Base-by-base conservation (phyloP, 345 rosid species). In the Euphorbia lathyris region DNA sequence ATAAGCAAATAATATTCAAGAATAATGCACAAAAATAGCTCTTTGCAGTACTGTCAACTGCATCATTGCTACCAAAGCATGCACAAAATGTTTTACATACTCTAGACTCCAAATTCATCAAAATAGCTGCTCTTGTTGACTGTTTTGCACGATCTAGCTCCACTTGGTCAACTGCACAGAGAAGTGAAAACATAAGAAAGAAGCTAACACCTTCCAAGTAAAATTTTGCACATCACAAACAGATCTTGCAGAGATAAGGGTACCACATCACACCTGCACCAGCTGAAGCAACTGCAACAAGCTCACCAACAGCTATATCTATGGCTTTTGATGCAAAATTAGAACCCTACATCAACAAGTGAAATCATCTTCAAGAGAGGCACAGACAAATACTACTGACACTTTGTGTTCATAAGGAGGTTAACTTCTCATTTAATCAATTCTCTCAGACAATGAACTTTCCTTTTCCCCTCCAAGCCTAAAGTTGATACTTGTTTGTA, bases 21-120 rank as follows among this genome's bases (percentile, higher is more conserved):
- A 34, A 52, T 69, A 30, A 58, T 55, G 36, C 55, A 56, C 51
- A 36, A 2, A 19, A 58, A 29, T 30, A 17, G 20, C 20, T 55
- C 27, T 12, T 45, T 19, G n/a, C 23, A 68, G 20, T n/a, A 13
- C 26, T 56, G 64, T 69, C 40, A 57, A 43, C 13, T 26, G 25
- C 38, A 53, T 20, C 17, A 8, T 51, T 63, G 61, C 29, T 23
- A 63, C 20, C 38, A 71, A 51, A 25, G 47, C 20, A 42, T 1
- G 42, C 1, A 38, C 40, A 52, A 20, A 45, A 48, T 51, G 40
- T 14, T 38, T 38, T 26, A 67, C 62, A 9, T 74, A 74, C 77
- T 42, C 77, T 51, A 22, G 77, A 74, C 56, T 74, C 77, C 43
- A 74, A 40, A 68, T 60, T 68, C 72, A 68, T 67, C 63, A 74